Conservation (phyloP, 225 moss, liverwort and hornwort genomes). For the Sphagnum tenellum region DNA sequence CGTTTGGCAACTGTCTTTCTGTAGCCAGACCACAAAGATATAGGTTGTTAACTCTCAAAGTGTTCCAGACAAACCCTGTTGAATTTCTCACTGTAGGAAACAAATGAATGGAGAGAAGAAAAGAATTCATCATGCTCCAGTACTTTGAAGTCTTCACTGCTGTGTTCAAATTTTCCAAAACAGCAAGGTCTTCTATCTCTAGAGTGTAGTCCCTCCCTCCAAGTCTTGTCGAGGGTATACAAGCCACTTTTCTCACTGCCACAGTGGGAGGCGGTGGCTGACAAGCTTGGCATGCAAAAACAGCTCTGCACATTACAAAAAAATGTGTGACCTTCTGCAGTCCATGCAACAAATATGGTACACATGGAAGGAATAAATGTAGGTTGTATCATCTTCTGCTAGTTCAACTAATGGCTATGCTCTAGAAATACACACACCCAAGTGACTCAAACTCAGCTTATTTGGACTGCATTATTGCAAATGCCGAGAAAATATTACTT, state of each 20-base stretch:
- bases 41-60: constrained; percentile 16
- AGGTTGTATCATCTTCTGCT: too few species aligned
- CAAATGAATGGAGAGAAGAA: too few species aligned
- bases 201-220: not conserved
- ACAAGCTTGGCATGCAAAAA: constrained; percentile 82
- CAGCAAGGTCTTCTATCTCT: not conserved
- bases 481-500: too few species aligned
- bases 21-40: constrained; percentile 13
- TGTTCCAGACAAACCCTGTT: not conserved
- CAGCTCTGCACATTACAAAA: constrained; percentile 44
- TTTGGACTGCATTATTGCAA: too few species aligned
- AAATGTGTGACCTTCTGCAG: not conserved
- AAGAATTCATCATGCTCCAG: not conserved
- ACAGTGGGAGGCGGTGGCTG: constrained; percentile 35
- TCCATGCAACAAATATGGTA: too few species aligned
- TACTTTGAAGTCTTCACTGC: not conserved
- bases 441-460: too few species aligned
- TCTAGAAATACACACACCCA: too few species aligned
- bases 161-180: not conserved
- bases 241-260: constrained; percentile 1
- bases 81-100: too few species aligned
- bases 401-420: too few species aligned
- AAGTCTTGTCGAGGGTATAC: not conserved
- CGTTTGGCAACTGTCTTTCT: constrained; percentile 72
- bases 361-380: too few species aligned